Percentiles rank a stretch among this genome's conserved stretches.
These are phyloP conservation scores for Zygotorulaspora florentina DNA, from an alignment of 805 yeast species.

Conservation along the genomic window DNA sequence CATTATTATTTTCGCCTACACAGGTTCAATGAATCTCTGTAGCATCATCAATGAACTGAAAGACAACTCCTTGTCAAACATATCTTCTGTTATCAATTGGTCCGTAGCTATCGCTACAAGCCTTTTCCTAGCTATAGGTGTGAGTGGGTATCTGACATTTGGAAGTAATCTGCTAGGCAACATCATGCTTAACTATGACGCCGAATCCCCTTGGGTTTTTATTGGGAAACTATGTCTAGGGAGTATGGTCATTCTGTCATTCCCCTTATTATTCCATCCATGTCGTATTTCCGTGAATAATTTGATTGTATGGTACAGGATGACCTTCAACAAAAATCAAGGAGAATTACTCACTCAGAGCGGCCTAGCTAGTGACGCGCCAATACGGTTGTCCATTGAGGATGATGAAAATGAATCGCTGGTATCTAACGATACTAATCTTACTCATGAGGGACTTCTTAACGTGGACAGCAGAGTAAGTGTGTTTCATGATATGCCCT, in stretches of 20 bases:
- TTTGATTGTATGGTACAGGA: conserved; percentile 47
- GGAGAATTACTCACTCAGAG: conserved; percentile 2
- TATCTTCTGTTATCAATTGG: conserved; percentile 40
- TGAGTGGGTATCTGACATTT: conserved; percentile 68
- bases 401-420: conserved; percentile 13
- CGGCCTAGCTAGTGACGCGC: conserved; percentile 3
- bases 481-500: conserved; percentile 19
- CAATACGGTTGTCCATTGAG: conserved; percentile 13
- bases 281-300: conserved; percentile 71
- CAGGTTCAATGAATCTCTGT: conserved; percentile 78
- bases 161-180: conserved; percentile 66
- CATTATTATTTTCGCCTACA: conserved; percentile 72
- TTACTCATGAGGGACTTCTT: conserved; percentile 7
- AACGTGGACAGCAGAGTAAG: conserved; percentile 7
- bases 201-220: conserved; percentile 43
- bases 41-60: conserved; percentile 68
- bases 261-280: conserved; percentile 79
- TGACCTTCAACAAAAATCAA: conserved; percentile 11
- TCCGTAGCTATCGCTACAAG: conserved; percentile 52
- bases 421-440: conserved; percentile 6
- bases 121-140: conserved; percentile 60
- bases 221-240: conserved; percentile 61
- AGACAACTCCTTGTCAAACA: conserved; percentile 48
- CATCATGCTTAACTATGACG: conserved; percentile 63
- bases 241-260: conserved; percentile 69